phyloP scores from a whole-genome alignment of 805 yeast genomes.

The Zygotorulaspora chibaensis region DNA sequence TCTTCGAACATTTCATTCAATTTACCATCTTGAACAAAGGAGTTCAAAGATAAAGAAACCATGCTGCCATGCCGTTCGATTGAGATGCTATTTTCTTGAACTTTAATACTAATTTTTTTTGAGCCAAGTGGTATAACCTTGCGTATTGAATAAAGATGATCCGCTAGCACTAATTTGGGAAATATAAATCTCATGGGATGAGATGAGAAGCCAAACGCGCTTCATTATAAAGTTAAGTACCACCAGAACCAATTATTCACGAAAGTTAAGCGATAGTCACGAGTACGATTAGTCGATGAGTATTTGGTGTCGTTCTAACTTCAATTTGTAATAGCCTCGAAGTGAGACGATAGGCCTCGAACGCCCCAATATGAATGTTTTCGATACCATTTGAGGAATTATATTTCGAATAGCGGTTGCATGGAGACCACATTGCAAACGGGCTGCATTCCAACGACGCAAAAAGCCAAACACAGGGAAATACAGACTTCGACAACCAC shows the following conservation, averaged over 20 bases:
- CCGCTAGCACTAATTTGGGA: neutral
- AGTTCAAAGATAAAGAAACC: neutral
- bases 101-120: neutral
- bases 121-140: neutral
- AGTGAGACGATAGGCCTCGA: too few relatives aligned
- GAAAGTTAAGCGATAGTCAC: neutral
- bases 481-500: too few relatives aligned
- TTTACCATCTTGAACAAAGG: too few relatives aligned
- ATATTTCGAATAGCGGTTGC: too few relatives aligned
- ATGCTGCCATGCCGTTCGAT: neutral
- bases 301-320: too few relatives aligned
- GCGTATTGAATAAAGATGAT: neutral
- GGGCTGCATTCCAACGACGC: too few relatives aligned
- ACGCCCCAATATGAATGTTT: too few relatives aligned
- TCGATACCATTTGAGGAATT: too few relatives aligned
- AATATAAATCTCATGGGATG: neutral
- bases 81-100: neutral
- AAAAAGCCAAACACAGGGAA: too few relatives aligned
- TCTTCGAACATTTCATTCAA: conserved; percentile 31
- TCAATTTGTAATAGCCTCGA: too few relatives aligned
- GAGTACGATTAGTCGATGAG: too few relatives aligned
- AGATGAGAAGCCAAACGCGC: neutral
- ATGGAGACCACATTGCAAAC: too few relatives aligned
- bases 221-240: neutral
- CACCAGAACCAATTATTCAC: neutral